Evolutionary conservation across 169 alveolate species (phyloP).

Genomic region (Cryptosporidium xiaoi): DNA sequence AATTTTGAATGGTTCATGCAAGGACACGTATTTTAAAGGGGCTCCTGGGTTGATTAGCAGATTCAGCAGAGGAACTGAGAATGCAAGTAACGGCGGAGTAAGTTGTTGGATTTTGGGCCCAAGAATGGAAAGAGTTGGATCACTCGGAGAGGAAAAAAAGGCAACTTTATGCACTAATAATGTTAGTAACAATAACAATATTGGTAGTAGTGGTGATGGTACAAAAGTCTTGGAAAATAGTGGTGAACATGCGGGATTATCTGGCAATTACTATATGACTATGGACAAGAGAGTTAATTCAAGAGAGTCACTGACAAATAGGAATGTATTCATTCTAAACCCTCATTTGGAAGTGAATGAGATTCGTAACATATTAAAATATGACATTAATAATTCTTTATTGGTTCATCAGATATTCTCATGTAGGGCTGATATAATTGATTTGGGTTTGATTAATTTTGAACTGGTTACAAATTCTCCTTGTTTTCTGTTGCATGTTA

Average conservation of each 20-base stretch:
- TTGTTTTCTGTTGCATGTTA: slow-evolving; percentile 40
- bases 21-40: background rate
- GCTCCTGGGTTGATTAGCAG: background rate
- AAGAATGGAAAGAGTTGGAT: background rate
- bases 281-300: no score
- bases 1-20: background rate
- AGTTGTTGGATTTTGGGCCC: background rate
- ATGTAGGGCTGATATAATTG: slow-evolving; percentile 50
- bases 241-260: no score
- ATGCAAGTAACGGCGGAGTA: background rate
- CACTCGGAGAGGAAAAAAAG: no score
- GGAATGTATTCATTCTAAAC: slow-evolving; percentile 26
- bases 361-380: background rate
- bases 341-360: slow-evolving; percentile 57
- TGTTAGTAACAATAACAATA: no score
- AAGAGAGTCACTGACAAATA: background rate
- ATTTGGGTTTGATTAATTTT: slow-evolving; percentile 28
- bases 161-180: no score
- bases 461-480: slow-evolving; percentile 50
- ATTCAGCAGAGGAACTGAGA: background rate
- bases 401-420: slow-evolving; percentile 13
- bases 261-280: no score
- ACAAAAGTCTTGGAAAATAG: no score
- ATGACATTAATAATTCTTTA: background rate
- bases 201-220: no score